Percentiles rank a stretch among this genome's conserved stretches.
phyloP scores from a whole-genome alignment of 768 basidiomycete species.

The Artomyces pyxidatus region DNA sequence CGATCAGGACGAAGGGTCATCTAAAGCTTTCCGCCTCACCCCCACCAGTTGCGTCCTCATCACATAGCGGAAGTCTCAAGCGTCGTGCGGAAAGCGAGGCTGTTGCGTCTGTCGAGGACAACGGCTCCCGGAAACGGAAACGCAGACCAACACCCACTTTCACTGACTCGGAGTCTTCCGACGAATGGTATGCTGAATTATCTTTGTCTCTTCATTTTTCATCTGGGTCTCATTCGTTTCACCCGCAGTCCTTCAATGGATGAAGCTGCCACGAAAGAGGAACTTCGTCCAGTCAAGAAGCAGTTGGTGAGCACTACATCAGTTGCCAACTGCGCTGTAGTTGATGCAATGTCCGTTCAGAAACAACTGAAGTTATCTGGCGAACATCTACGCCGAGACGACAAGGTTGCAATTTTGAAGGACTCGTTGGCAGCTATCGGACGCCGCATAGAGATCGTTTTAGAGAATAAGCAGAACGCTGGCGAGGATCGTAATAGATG shows the following conservation, averaged over 20 bases:
- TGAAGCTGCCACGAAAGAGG: slow-evolving; percentile 86
- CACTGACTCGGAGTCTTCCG: slow-evolving; percentile 89
- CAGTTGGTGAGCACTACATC: slow-evolving; percentile 57
- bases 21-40: slow-evolving; percentile 69
- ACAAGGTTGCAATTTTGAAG: slow-evolving; percentile 93
- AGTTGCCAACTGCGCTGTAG: neutral
- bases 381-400: slow-evolving; percentile 88
- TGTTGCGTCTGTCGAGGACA: slow-evolving; percentile 71
- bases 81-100: slow-evolving; percentile 83
- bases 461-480: slow-evolving; percentile 62
- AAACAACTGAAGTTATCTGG: slow-evolving; percentile 94
- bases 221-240: slow-evolving; percentile 2
- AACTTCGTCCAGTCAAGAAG: slow-evolving; percentile 92
- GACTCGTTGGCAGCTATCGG: slow-evolving; percentile 94
- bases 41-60: slow-evolving; percentile 68
- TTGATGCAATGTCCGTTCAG: slow-evolving; percentile 29
- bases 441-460: slow-evolving; percentile 78
- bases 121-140: slow-evolving; percentile 68
- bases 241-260: slow-evolving; percentile 92
- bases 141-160: slow-evolving; percentile 94
- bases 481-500: slow-evolving; percentile 84
- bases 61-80: slow-evolving; percentile 51
- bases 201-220: neutral
- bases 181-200: slow-evolving; percentile 62
- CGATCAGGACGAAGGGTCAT: slow-evolving; percentile 61